phyloP scores from a whole-genome alignment of 2,329 filamentous ascomycete genomes.

The Beauveria asiatica region DNA sequence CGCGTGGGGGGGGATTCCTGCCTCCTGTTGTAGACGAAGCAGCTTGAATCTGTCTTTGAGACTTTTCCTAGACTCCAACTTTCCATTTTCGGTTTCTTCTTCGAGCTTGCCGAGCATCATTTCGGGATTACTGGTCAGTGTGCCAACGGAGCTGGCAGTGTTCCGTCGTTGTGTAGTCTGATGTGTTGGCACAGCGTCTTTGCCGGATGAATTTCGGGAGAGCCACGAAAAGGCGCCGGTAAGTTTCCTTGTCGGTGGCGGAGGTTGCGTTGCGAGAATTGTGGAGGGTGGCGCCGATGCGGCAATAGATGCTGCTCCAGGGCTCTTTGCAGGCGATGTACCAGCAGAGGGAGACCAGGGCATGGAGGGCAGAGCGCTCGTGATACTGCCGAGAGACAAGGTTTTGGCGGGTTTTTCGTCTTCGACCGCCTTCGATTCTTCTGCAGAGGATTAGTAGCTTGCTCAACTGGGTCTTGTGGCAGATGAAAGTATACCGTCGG shows the following conservation, averaged over 20 bases:
- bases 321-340: slow-evolving; percentile 36
- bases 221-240: slow-evolving; percentile 85
- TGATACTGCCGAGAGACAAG: slow-evolving; percentile 60
- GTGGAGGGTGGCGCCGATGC: slow-evolving; percentile 24
- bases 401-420: slow-evolving; percentile 42
- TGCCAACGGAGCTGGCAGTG: slow-evolving; percentile 72
- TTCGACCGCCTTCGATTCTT: slow-evolving; percentile 13
- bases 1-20: slow-evolving; percentile 41
- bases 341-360: slow-evolving; percentile 58
- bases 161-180: slow-evolving; percentile 49
- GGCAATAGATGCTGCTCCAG: slow-evolving; percentile 26
- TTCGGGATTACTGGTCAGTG: slow-evolving; percentile 71
- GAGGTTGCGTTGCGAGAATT: slow-evolving; percentile 17
- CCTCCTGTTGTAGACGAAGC: slow-evolving; percentile 66
- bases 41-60: slow-evolving; percentile 73
- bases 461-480: not conserved
- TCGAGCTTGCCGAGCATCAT: slow-evolving; percentile 70
- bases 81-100: slow-evolving; percentile 50
- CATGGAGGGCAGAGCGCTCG: slow-evolving; percentile 62
- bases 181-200: slow-evolving; percentile 44
- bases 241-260: slow-evolving; percentile 56
- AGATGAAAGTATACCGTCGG: slow-evolving; percentile 22
- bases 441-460: not conserved
- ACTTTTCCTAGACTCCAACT: slow-evolving; percentile 48
- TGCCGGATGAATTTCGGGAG: slow-evolving; percentile 56